Evolutionary conservation across 495 filamentous ascomycete species (phyloP).

Genomic region (Sporormia fimetaria): DNA sequence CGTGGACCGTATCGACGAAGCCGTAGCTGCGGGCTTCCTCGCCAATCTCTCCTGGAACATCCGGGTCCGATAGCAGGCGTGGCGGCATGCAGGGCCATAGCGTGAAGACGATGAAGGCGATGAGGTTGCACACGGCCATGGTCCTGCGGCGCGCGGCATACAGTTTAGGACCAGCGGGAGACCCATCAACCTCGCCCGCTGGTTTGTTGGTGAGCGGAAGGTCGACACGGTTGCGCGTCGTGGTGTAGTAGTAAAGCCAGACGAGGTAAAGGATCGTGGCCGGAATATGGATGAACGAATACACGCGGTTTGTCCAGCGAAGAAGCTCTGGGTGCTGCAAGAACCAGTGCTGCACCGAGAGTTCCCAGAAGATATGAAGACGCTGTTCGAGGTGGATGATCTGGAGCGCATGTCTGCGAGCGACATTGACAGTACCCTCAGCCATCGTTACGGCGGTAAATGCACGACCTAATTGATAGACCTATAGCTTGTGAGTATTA

Average conservation of each 20-base stretch:
- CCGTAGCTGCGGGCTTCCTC: constrained; percentile 47
- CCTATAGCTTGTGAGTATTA: constrained; percentile 29
- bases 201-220: constrained; percentile 34
- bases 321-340: constrained; percentile 27
- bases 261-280: constrained; percentile 62
- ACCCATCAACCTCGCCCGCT: constrained; percentile 30
- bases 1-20: constrained; percentile 69
- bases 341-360: constrained; percentile 30
- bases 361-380: constrained; percentile 41
- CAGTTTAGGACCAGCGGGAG: constrained; percentile 40
- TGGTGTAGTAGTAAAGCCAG: constrained; percentile 57
- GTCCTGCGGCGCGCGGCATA: constrained; percentile 55
- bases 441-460: constrained; percentile 50
- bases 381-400: constrained; percentile 44
- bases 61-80: constrained; percentile 49
- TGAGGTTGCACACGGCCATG: constrained; percentile 61
- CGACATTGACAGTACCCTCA: constrained; percentile 46
- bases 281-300: constrained; percentile 75
- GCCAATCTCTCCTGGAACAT: constrained; percentile 35
- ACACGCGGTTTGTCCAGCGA: constrained; percentile 48
- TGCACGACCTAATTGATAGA: constrained; percentile 53
- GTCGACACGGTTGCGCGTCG: constrained; percentile 35
- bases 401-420: constrained; percentile 46
- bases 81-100: constrained; percentile 76
- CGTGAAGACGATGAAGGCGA: constrained; percentile 69